Evolutionary conservation across 805 yeast species (phyloP).

Genomic region (Metschnikowia henanensis): DNA sequence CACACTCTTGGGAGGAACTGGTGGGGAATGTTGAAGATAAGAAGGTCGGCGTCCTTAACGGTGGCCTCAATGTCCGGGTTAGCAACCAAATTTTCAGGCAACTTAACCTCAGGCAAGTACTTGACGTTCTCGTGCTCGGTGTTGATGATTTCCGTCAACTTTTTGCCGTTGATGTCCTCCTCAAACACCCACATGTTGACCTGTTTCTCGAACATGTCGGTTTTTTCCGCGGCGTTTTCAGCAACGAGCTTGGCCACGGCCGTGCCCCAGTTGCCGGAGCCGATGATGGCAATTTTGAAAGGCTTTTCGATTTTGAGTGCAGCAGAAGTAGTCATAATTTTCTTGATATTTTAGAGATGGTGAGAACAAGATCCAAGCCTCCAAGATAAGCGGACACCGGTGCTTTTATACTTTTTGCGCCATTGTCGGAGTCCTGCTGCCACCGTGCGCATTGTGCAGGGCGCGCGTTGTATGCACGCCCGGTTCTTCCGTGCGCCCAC

Average conservation of each 20-base stretch:
- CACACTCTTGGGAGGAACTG: constrained; percentile 43
- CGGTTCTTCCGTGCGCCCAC: constrained; percentile 2
- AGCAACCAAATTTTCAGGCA: constrained; percentile 43
- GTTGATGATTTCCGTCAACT: constrained; percentile 45
- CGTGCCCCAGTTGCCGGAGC: constrained; percentile 51
- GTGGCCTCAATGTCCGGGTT: constrained; percentile 39
- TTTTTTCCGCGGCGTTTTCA: constrained; percentile 41
- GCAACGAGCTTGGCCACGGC: constrained; percentile 47
- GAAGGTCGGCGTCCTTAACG: constrained; percentile 41
- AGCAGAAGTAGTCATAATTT: constrained; percentile 21
- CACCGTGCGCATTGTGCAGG: constrained; percentile 8
- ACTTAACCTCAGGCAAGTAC: constrained; percentile 43
- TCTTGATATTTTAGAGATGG: not conserved
- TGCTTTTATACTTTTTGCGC: constrained; percentile 13
- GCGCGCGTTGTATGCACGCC: constrained; percentile 1
- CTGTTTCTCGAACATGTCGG: constrained; percentile 36
- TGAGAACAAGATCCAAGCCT: not conserved
- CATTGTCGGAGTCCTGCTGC: constrained; percentile 7
- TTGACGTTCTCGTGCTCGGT: constrained; percentile 44
- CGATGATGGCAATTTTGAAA: constrained; percentile 42
- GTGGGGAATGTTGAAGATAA: constrained; percentile 47
- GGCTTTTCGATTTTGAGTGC: constrained; percentile 34
- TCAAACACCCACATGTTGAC: constrained; percentile 49
- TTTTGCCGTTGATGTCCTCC: constrained; percentile 40
- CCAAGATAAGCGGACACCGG: not conserved